phyloP scores from a whole-genome alignment of 1,139 yeast genomes.

The Torulaspora pretoriensis region DNA sequence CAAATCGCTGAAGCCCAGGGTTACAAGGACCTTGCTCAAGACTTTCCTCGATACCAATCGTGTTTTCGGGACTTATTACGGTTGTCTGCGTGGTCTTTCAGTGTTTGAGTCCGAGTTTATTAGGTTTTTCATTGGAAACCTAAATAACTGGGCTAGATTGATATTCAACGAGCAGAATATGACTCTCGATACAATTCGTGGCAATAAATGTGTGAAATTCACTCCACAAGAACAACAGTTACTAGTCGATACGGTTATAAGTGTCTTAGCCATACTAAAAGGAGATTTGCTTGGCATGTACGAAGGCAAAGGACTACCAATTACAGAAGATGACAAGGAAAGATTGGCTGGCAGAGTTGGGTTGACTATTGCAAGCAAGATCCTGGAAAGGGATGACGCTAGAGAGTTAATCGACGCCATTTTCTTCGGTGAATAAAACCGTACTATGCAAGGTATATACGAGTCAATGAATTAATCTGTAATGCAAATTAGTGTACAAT shows the following conservation, averaged over 20 bases:
- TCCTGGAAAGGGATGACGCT: slow-evolving; percentile 53
- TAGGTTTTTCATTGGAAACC: slow-evolving; percentile 78
- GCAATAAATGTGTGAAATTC: slow-evolving; percentile 25
- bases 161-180: slow-evolving; percentile 41
- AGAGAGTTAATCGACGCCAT: slow-evolving; percentile 59
- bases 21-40: slow-evolving; percentile 84
- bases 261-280: slow-evolving; percentile 43
- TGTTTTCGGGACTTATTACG: slow-evolving; percentile 87
- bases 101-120: slow-evolving; percentile 87
- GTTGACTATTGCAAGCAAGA: slow-evolving; percentile 47
- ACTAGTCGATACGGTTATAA: slow-evolving; percentile 50
- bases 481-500: not conserved
- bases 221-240: slow-evolving; percentile 43
- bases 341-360: slow-evolving; percentile 61
- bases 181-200: slow-evolving; percentile 22
- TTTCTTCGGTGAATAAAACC: slow-evolving; percentile 60
- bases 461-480: not conserved
- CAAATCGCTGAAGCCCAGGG: slow-evolving; percentile 87
- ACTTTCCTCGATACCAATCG: slow-evolving; percentile 76
- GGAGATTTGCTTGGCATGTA: slow-evolving; percentile 37
- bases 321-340: slow-evolving; percentile 43
- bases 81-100: slow-evolving; percentile 80
- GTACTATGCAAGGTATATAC: not conserved
- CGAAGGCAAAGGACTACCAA: slow-evolving; percentile 39
- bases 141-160: slow-evolving; percentile 70